Evolutionary conservation across 805 yeast genomes (phyloP).

Genomic region (Ogataea zsoltii): DNA sequence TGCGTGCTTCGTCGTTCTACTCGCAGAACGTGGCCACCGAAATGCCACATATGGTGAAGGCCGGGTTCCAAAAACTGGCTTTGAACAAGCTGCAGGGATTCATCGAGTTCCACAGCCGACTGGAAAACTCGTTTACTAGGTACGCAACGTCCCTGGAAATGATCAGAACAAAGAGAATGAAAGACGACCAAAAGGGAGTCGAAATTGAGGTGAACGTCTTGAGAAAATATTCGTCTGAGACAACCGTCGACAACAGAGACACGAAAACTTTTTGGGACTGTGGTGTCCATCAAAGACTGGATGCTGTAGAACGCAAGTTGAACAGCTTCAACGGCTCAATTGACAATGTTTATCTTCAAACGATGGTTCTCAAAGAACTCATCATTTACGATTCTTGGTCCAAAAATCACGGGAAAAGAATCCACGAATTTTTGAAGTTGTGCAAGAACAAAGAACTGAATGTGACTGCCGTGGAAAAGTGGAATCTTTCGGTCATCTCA

Average conservation of each 20-base stretch:
- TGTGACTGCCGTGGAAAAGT: conserved; percentile 39
- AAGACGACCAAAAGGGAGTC: conserved; percentile 22
- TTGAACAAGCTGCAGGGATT: conserved; percentile 71
- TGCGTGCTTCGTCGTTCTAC: conserved; percentile 50
- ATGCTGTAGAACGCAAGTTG: conserved; percentile 19
- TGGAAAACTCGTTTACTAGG: conserved; percentile 51
- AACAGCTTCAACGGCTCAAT: conserved; percentile 27
- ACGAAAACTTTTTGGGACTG: conserved; percentile 52
- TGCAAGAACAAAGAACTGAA: conserved; percentile 6
- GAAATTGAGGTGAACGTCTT: conserved; percentile 8
- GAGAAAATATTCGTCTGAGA: neutral
- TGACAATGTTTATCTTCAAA: conserved; percentile 35
- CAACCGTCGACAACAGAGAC: conserved; percentile 59
- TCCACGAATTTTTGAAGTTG: conserved; percentile 15
- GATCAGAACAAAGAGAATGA: conserved; percentile 36
- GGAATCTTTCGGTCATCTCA: conserved; percentile 30
- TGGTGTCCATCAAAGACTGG: conserved; percentile 38
- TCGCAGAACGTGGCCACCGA: conserved; percentile 50
- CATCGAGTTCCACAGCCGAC: conserved; percentile 54
- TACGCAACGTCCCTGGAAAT: conserved; percentile 38
- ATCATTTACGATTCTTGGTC: conserved; percentile 37
- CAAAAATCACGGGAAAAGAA: conserved; percentile 26
- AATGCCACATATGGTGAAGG: conserved; percentile 45
- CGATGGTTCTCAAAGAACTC: conserved; percentile 41
- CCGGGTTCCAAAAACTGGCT: conserved; percentile 58